phyloP scores from a whole-genome alignment of 371 early-diverging fungal species.

The Mortierella sp. region DNA sequence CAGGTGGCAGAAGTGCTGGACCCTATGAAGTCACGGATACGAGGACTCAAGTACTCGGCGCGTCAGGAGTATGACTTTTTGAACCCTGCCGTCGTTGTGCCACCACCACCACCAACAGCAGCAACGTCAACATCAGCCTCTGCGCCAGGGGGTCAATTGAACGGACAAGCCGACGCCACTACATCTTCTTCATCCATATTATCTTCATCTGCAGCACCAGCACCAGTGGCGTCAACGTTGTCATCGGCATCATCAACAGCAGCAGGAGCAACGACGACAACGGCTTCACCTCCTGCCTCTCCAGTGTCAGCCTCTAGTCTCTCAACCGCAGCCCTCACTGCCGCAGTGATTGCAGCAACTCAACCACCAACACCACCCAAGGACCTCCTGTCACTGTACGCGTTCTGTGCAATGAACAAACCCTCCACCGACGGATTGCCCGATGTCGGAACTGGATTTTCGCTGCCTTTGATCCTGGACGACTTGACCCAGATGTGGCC shows the following conservation, averaged over 20 bases:
- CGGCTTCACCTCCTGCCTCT: neutral
- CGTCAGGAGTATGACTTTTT: conserved; percentile 79
- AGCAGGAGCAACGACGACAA: neutral
- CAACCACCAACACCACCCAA: conserved; percentile 76
- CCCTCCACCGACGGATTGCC: conserved; percentile 41
- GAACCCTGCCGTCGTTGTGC: conserved; percentile 30
- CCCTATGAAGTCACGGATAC: conserved; percentile 70
- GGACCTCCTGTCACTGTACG: conserved; percentile 76
- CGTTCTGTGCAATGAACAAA: conserved; percentile 70
- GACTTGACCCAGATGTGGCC: conserved; percentile 87
- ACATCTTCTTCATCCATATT: neutral
- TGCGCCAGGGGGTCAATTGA: neutral
- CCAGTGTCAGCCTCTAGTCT: conserved; percentile 7
- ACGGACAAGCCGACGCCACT: neutral
- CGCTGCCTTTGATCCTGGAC: conserved; percentile 78
- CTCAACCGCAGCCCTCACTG: conserved; percentile 30
- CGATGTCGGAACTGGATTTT: conserved; percentile 64
- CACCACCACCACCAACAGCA: conserved; percentile 15
- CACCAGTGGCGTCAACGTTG: neutral
- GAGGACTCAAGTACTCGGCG: conserved; percentile 80
- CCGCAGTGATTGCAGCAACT: conserved; percentile 47
- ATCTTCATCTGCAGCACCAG: neutral
- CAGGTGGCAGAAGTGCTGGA: conserved; percentile 79
- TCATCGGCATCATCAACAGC: neutral
- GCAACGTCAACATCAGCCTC: conserved; percentile 7